Evolutionary conservation across 2,329 filamentous ascomycete genomes (phyloP).

Genomic region (Chaetomiaceae sp.): DNA sequence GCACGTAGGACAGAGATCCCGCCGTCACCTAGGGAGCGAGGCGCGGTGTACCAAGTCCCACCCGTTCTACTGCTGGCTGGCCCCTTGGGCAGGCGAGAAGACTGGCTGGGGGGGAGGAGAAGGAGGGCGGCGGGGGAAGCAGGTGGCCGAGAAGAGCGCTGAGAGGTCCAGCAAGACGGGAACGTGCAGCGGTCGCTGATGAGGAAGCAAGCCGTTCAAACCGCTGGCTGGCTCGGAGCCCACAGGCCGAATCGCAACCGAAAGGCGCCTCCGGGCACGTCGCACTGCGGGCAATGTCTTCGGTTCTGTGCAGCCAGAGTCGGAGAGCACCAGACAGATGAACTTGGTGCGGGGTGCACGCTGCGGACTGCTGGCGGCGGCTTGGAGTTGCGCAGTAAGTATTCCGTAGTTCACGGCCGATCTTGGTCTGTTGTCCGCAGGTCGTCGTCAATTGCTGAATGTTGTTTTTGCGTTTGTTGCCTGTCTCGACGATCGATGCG

Average conservation of each 20-base stretch:
- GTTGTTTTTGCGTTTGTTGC: neutral
- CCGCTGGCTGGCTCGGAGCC: constrained; percentile 8
- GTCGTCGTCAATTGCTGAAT: neutral
- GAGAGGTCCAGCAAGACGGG: constrained; percentile 13
- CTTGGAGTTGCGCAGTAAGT: constrained; percentile 6
- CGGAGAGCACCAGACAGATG: constrained; percentile 7
- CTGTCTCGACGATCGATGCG: too few species aligned
- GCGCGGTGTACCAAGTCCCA: constrained; percentile 28
- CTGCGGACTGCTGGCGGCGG: neutral
- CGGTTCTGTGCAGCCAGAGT: constrained; percentile 20
- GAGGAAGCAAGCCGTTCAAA: neutral
- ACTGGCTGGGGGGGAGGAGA: too few species aligned
- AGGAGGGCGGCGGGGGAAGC: constrained; percentile 7
- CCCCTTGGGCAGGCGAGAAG: constrained; percentile 20
- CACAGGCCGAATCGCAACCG: constrained; percentile 13
- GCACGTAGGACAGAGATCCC: constrained; percentile 34
- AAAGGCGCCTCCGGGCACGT: constrained; percentile 18
- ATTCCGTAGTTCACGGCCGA: constrained; percentile 8
- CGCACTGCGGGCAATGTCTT: constrained; percentile 20
- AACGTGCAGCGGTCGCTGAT: constrained; percentile 14
- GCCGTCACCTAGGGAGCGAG: constrained; percentile 34
- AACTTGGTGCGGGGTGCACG: constrained; percentile 6
- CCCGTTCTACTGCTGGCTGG: constrained; percentile 27
- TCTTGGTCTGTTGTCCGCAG: constrained; percentile 2
- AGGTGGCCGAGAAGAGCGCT: constrained; percentile 4